These are phyloP conservation scores for Nitzschia palea DNA, from an alignment of 108 stramenopile species.

Conservation along the genomic window DNA sequence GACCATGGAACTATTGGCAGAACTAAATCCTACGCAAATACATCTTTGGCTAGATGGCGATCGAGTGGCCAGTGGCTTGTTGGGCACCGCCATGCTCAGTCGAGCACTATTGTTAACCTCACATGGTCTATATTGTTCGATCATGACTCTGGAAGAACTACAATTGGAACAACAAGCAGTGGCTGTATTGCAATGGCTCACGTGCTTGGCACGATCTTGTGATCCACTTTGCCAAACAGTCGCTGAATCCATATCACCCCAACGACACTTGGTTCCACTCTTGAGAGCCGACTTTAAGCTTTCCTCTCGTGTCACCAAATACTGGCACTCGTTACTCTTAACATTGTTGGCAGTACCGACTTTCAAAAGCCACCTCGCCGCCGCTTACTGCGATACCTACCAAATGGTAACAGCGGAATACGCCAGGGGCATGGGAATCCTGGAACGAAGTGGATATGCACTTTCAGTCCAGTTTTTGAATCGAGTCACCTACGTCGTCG, in stretches of 20 bases:
- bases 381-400: conserved; percentile 89
- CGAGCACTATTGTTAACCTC: conserved; percentile 44
- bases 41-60: conserved; percentile 79
- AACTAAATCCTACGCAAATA: conserved; percentile 50
- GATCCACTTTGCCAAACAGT: conserved; percentile 75
- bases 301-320: conserved; percentile 55
- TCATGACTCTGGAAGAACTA: conserved; percentile 66
- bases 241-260: conserved; percentile 46
- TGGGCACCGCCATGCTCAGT: conserved; percentile 67
- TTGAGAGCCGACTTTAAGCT: conserved; percentile 75
- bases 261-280: conserved; percentile 62
- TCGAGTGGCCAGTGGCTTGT: conserved; percentile 45
- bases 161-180: conserved; percentile 68
- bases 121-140: conserved; percentile 63
- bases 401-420: conserved; percentile 74
- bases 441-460: conserved; percentile 84
- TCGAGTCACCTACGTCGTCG: conserved; percentile 87
- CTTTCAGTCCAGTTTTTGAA: conserved; percentile 91
- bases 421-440: conserved; percentile 80
- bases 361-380: conserved; percentile 90
- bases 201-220: conserved; percentile 60
- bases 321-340: conserved; percentile 87
- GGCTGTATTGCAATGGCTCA: conserved; percentile 68
- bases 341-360: conserved; percentile 90
- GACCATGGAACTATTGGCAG: conserved; percentile 70